Conservation (phyloP, 495 filamentous ascomycete genomes). For the Mycothermus thermophilus region DNA sequence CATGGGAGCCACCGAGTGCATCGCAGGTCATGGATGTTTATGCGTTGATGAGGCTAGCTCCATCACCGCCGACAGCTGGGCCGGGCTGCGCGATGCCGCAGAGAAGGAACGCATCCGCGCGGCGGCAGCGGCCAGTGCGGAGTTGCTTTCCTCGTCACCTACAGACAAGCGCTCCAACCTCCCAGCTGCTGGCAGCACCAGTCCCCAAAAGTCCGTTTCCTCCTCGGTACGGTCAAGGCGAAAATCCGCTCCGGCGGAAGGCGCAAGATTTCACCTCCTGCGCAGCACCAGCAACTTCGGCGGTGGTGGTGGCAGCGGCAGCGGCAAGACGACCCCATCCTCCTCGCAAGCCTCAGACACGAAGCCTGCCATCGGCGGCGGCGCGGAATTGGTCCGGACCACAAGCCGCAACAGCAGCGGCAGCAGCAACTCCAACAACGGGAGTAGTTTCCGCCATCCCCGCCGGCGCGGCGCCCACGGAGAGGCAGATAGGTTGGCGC, state of each 20-base stretch:
- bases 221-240: slow-evolving; percentile 5
- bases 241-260: slow-evolving; percentile 14
- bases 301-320: not conserved
- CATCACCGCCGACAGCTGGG: slow-evolving; percentile 30
- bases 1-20: slow-evolving; percentile 31
- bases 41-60: slow-evolving; percentile 29
- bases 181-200: not conserved
- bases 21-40: slow-evolving; percentile 35
- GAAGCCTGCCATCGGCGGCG: too few species aligned
- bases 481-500: too few species aligned
- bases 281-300: slow-evolving; percentile 6
- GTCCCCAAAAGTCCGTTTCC: not conserved
- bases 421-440: slow-evolving; percentile 15
- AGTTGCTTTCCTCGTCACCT: not conserved
- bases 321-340: not conserved
- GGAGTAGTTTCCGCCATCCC: too few species aligned
- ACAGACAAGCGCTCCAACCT: not conserved
- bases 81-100: slow-evolving; percentile 10
- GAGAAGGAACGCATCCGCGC: not conserved
- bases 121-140: not conserved
- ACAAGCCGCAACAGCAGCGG: not conserved
- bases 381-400: too few species aligned
- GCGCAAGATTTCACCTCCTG: slow-evolving; percentile 7
- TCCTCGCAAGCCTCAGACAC: not conserved
- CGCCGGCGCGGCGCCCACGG: too few species aligned